Percentiles rank a stretch among this genome's conserved stretches.
Conservation (phyloP, 1,139 yeast species). For the Sugiyamaella xylanicola region DNA sequence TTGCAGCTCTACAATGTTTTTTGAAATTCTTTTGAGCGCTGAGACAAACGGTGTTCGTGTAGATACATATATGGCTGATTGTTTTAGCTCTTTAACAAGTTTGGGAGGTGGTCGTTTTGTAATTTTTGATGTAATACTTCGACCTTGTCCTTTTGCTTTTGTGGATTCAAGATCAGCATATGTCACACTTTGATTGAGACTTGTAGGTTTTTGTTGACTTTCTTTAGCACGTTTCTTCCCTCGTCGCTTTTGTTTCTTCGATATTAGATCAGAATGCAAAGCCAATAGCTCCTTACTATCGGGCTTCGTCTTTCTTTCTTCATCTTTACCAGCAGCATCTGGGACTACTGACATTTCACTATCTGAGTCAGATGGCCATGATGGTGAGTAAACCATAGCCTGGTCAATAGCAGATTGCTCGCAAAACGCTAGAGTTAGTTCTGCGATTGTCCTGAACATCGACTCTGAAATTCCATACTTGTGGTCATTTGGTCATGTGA, state of each 20-base stretch:
- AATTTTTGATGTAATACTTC: slow-evolving; percentile 4
- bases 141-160: no score
- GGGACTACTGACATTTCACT: neutral
- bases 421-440: no score
- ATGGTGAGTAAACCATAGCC: neutral
- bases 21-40: slow-evolving; percentile 35
- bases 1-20: slow-evolving; percentile 26
- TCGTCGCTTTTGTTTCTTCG: neutral
- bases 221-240: neutral
- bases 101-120: slow-evolving; percentile 28
- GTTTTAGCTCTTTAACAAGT: slow-evolving; percentile 18
- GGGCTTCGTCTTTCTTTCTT: neutral
- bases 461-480: no score
- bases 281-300: neutral
- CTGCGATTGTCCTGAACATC: no score
- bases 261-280: neutral
- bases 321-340: neutral
- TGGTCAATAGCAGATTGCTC: no score
- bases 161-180: no score
- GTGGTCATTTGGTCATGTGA: no score
- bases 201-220: no score
- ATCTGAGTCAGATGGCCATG: neutral
- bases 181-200: no score
- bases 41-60: slow-evolving; percentile 40
- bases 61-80: slow-evolving; percentile 30